Conservation (phyloP, 177 flowering plant species). For the Telopea speciosissima region DNA sequence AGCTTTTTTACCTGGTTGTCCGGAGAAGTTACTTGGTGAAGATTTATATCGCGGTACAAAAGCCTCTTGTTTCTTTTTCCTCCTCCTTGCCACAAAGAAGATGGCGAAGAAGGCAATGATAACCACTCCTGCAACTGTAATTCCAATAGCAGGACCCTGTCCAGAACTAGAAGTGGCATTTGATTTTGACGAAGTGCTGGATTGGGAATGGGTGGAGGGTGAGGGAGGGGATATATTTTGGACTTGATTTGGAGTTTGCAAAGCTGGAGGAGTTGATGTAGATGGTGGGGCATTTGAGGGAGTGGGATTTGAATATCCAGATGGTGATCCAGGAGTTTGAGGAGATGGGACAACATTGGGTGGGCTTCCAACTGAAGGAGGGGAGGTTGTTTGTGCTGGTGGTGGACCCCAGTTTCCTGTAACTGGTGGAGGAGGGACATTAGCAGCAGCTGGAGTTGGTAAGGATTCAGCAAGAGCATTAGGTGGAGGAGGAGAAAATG, state of each 20-base stretch:
- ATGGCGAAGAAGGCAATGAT: conserved; percentile 30
- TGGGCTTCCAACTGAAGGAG: conserved; percentile 12
- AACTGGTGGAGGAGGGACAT: conserved; percentile 5
- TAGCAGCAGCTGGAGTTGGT: conserved; percentile 2
- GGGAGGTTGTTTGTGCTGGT: conserved; percentile 10
- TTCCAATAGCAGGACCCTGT: conserved; percentile 23
- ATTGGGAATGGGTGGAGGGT: background rate
- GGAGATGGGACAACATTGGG: conserved; percentile 4
- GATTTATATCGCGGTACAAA: conserved; percentile 17
- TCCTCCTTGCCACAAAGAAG: conserved; percentile 24
- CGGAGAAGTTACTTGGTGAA: conserved; percentile 19
- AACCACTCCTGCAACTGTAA: conserved; percentile 28
- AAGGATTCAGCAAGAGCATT: conserved; percentile 6
- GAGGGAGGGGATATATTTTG: conserved; percentile 14
- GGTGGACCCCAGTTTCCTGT: background rate
- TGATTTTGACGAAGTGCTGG: conserved; percentile 5
- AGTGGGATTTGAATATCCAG: background rate
- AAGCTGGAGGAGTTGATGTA: conserved; percentile 1
- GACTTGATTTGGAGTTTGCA: background rate
- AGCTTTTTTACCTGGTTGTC: conserved; percentile 25
- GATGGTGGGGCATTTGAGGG: conserved; percentile 9
- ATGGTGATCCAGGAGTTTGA: conserved; percentile 1
- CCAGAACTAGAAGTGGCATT: background rate
- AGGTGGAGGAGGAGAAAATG: conserved; percentile 16
- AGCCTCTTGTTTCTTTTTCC: conserved; percentile 15